phyloP scores from a whole-genome alignment of 208 protist species.

The Vickermania spadyakhi region DNA sequence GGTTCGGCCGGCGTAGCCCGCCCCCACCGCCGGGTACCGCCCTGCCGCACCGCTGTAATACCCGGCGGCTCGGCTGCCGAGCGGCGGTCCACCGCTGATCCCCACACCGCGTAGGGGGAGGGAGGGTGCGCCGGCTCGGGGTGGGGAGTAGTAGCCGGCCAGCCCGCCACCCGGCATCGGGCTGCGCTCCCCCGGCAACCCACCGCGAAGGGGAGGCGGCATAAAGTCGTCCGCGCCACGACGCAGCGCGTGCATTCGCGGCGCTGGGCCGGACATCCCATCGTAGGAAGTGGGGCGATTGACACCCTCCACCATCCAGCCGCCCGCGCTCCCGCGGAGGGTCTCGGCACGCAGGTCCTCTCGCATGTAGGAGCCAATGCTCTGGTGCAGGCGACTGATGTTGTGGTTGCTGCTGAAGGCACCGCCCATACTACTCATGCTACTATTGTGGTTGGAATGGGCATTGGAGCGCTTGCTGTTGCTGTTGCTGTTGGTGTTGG shows the following conservation, averaged over 20 bases:
- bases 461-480: conserved; percentile 4
- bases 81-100: too few relatives aligned
- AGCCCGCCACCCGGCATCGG: too few relatives aligned
- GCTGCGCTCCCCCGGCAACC: too few relatives aligned
- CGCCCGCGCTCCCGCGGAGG: background rate
- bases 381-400: conserved; percentile 1
- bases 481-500: conserved; percentile 1
- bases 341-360: background rate
- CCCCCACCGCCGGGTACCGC: background rate
- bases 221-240: background rate
- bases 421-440: background rate
- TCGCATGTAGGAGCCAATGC: background rate
- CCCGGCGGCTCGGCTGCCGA: too few relatives aligned
- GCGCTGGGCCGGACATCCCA: background rate
- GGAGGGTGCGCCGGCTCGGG: too few relatives aligned
- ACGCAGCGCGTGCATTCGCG: background rate
- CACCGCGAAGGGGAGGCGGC: too few relatives aligned
- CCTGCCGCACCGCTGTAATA: too few relatives aligned
- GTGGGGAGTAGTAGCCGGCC: too few relatives aligned
- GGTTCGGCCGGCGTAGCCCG: background rate
- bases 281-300: background rate
- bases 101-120: too few relatives aligned
- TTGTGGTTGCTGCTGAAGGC: conserved; percentile 12
- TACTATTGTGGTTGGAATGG: conserved; percentile 1
- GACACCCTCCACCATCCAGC: background rate